A percentile compares a stretch with the other conserved stretches of the same genome.
These are phyloP conservation scores for Annulohypoxylon moriforme DNA, from an alignment of 495 filamentous ascomycete species.

Conservation along the genomic window DNA sequence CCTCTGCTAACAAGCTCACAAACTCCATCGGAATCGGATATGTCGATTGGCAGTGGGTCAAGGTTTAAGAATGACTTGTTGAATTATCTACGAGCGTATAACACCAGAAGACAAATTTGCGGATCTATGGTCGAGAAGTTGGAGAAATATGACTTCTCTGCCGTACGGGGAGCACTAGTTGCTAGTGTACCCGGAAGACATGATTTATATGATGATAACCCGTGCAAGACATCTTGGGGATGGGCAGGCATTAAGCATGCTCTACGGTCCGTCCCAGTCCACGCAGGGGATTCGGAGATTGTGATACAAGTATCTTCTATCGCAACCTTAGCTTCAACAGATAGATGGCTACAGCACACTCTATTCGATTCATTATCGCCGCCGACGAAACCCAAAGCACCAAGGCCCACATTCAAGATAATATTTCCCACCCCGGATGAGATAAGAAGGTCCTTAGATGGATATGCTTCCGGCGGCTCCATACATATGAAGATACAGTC, in stretches of 20 bases:
- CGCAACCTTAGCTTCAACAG: slow-evolving; percentile 77
- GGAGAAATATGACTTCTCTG: slow-evolving; percentile 73
- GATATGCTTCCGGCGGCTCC: slow-evolving; percentile 79
- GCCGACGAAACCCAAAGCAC: slow-evolving; percentile 21
- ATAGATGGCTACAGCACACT: slow-evolving; percentile 77
- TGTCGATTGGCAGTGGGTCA: slow-evolving; percentile 66
- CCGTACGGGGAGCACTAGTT: slow-evolving; percentile 77
- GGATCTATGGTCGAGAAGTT: slow-evolving; percentile 66
- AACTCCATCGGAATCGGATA: slow-evolving; percentile 1
- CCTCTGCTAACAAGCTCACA: slow-evolving; percentile 52
- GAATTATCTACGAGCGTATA: slow-evolving; percentile 77
- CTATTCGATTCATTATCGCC: slow-evolving; percentile 63
- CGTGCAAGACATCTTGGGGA: slow-evolving; percentile 70
- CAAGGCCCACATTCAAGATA: slow-evolving; percentile 61
- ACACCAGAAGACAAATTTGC: slow-evolving; percentile 61
- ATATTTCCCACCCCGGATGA: slow-evolving; percentile 85
- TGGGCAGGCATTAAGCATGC: slow-evolving; percentile 75
- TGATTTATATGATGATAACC: slow-evolving; percentile 56
- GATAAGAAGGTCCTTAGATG: slow-evolving; percentile 81
- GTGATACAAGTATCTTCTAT: slow-evolving; percentile 85
- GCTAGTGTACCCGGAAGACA: slow-evolving; percentile 80
- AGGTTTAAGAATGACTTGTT: slow-evolving; percentile 83
- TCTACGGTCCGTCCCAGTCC: slow-evolving; percentile 63
- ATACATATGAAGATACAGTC: slow-evolving; percentile 85
- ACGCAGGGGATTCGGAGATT: slow-evolving; percentile 64